phyloP scores from a whole-genome alignment of 768 basidiomycete genomes.

The Gloeophyllum trabeum region DNA sequence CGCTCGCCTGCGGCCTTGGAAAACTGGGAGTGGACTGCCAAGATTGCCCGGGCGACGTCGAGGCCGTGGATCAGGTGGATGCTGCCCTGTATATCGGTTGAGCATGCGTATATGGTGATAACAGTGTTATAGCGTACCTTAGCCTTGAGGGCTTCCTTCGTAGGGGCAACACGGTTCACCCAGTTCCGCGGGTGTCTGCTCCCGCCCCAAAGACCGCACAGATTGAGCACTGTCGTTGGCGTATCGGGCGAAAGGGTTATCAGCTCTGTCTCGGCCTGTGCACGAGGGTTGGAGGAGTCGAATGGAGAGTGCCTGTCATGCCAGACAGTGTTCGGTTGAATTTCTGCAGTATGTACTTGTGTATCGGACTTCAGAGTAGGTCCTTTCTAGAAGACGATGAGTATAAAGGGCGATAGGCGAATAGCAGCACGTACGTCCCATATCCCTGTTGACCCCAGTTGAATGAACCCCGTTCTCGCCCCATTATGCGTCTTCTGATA shows the following conservation, averaged over 20 bases:
- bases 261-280: constrained; percentile 43
- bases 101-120: background rate
- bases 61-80: constrained; percentile 52
- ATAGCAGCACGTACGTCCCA: constrained; percentile 33
- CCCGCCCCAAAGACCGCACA: constrained; percentile 56
- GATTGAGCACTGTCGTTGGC: constrained; percentile 43
- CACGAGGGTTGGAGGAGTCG: constrained; percentile 27
- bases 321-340: constrained; percentile 23
- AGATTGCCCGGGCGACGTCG: constrained; percentile 47
- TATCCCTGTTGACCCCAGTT: constrained; percentile 49
- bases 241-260: constrained; percentile 26
- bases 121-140: constrained; percentile 25
- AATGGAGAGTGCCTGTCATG: constrained; percentile 41
- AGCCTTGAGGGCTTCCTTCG: constrained; percentile 36
- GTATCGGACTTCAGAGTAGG: constrained; percentile 13
- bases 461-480: constrained; percentile 32
- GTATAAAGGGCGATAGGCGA: background rate
- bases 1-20: constrained; percentile 34
- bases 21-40: constrained; percentile 41
- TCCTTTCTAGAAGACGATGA: constrained; percentile 12
- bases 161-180: constrained; percentile 40
- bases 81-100: constrained; percentile 33
- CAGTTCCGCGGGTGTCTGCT: constrained; percentile 35
- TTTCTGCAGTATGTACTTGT: constrained; percentile 5
- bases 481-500: constrained; percentile 27